A percentile compares a stretch with the other conserved stretches of the same genome.
Evolutionary conservation across 495 filamentous ascomycete species (phyloP).

Genomic region (Corynascus novoguineensis): DNA sequence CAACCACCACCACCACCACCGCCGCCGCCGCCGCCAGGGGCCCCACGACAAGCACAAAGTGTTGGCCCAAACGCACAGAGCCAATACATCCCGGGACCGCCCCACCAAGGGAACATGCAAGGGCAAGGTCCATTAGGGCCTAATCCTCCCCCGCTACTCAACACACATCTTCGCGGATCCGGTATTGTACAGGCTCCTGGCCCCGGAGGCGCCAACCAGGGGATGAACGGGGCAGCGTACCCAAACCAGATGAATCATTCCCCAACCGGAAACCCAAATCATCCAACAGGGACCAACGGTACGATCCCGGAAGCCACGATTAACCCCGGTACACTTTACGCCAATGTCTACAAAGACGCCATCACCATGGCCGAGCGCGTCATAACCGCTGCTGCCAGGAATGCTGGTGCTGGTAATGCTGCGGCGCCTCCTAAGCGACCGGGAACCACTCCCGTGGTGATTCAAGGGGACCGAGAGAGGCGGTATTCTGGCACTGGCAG

Average conservation of each 20-base stretch:
- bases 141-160: background rate
- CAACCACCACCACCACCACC: background rate
- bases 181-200: background rate
- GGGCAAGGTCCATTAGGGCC: background rate
- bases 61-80: too few species aligned
- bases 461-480: background rate
- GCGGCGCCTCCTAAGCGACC: background rate
- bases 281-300: too few species aligned
- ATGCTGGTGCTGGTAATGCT: too few species aligned
- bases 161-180: background rate
- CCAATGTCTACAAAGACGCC: constrained; percentile 14
- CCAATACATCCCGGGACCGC: background rate
- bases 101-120: background rate
- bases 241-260: background rate
- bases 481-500: background rate
- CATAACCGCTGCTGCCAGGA: constrained; percentile 1
- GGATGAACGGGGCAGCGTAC: background rate
- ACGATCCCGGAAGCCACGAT: too few species aligned
- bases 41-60: too few species aligned
- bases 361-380: constrained; percentile 12
- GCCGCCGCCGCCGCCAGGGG: too few species aligned
- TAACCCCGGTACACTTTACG: background rate
- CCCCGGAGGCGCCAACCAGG: too few species aligned
- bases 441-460: background rate
- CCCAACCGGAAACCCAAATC: background rate